phyloP scores from a whole-genome alignment of 2,329 filamentous ascomycete genomes.

The Claviceps spartinae region DNA sequence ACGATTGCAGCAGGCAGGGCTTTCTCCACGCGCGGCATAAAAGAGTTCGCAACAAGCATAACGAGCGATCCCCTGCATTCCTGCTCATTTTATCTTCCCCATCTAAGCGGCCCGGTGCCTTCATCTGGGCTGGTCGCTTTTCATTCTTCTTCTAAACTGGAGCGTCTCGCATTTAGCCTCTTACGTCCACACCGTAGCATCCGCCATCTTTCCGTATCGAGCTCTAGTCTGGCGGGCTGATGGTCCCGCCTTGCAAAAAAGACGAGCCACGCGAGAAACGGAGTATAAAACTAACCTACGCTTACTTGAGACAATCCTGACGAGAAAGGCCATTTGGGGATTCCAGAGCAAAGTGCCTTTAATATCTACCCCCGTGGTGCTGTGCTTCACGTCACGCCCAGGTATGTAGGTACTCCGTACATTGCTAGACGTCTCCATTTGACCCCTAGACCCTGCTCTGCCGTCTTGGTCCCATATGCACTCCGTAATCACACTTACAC shows the following conservation, averaged over 20 bases:
- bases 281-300: too few relatives aligned
- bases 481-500: neutral
- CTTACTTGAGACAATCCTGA: too few relatives aligned
- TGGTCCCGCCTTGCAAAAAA: too few relatives aligned
- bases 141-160: neutral
- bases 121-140: neutral
- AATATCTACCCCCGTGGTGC: too few relatives aligned
- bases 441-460: conserved; percentile 1
- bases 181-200: neutral
- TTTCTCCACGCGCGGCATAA: neutral
- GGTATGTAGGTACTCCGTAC: too few relatives aligned
- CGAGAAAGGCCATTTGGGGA: too few relatives aligned
- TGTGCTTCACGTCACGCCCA: too few relatives aligned
- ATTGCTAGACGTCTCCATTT: neutral
- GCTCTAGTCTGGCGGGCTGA: neutral
- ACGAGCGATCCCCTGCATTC: neutral
- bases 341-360: too few relatives aligned
- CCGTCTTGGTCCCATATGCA: neutral
- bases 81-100: neutral
- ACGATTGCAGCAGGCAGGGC: neutral
- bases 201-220: neutral
- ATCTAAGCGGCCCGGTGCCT: neutral
- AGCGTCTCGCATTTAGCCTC: neutral
- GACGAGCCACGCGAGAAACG: too few relatives aligned
- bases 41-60: neutral